Conservation (phyloP, 2,329 filamentous ascomycete species). For the Trematosphaeria pertusa region DNA sequence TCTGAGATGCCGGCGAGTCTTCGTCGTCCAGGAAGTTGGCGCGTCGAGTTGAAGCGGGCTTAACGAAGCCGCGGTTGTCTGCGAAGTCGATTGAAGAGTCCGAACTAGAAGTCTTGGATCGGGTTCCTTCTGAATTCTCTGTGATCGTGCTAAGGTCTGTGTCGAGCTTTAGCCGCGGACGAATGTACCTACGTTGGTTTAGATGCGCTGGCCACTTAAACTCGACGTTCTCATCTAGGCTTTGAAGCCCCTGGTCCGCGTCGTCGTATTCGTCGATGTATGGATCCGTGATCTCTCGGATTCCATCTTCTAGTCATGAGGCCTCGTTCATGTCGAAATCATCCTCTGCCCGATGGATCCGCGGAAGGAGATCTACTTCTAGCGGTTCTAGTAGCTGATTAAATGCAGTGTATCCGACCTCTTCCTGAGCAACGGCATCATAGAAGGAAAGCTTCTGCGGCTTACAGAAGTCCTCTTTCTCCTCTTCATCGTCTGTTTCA, state of each 20-base stretch:
- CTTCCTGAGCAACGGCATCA: not conserved
- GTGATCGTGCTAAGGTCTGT: too few relatives aligned
- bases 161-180: too few relatives aligned
- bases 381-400: not conserved
- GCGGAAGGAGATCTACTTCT: not conserved
- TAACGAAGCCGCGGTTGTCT: not conserved
- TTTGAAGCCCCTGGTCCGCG: too few relatives aligned
- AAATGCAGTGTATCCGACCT: not conserved
- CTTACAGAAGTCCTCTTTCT: not conserved
- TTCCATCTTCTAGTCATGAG: too few relatives aligned
- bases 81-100: not conserved
- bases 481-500: not conserved
- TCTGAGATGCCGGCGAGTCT: not conserved
- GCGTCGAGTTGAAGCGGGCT: not conserved
- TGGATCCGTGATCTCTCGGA: too few relatives aligned
- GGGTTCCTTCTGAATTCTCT: too few relatives aligned
- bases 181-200: too few relatives aligned
- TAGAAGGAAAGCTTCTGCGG: not conserved
- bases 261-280: too few relatives aligned
- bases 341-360: not conserved
- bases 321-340: too few relatives aligned
- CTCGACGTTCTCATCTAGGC: too few relatives aligned
- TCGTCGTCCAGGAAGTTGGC: not conserved
- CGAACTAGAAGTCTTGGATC: too few relatives aligned
- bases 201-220: too few relatives aligned